Percentiles rank a stretch among this genome's conserved stretches.
Evolutionary conservation across 176 grass and related monocot species (phyloP).

Genomic region (Carex cristatella): DNA sequence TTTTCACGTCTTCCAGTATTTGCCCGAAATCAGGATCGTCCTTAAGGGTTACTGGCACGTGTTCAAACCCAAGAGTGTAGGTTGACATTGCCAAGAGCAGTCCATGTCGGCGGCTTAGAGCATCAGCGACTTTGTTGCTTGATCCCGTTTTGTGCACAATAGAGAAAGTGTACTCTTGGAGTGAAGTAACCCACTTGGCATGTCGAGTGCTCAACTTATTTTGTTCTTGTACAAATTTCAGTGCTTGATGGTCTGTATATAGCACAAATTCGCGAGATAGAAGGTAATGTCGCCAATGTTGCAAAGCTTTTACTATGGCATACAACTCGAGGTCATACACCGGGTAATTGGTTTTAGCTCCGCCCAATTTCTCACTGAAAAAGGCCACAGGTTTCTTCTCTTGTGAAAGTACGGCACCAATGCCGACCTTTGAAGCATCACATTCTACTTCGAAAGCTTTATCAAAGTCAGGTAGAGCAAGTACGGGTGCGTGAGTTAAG

Average conservation of each 20-base stretch:
- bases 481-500: neutral
- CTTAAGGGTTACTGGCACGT: neutral
- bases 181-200: neutral
- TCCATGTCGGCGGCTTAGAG: neutral
- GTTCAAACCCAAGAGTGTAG: neutral
- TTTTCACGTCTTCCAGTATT: neutral
- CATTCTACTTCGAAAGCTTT: neutral
- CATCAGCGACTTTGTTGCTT: neutral
- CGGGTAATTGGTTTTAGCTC: neutral
- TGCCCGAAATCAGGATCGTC: neutral
- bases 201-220: neutral
- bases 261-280: neutral
- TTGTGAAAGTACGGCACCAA: neutral
- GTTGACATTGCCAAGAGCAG: neutral
- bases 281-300: neutral
- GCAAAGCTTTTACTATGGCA: neutral
- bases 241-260: neutral
- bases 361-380: too few species aligned
- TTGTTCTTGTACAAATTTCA: neutral
- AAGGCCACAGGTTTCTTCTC: too few species aligned
- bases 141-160: neutral
- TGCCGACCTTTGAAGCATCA: neutral
- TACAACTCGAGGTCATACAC: neutral
- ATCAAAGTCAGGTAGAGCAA: neutral
- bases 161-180: neutral